Percentiles rank a stretch among this genome's conserved stretches.
phyloP scores from a whole-genome alignment of 176 grass and related monocot species.

The Puccinellia tenuiflora region DNA sequence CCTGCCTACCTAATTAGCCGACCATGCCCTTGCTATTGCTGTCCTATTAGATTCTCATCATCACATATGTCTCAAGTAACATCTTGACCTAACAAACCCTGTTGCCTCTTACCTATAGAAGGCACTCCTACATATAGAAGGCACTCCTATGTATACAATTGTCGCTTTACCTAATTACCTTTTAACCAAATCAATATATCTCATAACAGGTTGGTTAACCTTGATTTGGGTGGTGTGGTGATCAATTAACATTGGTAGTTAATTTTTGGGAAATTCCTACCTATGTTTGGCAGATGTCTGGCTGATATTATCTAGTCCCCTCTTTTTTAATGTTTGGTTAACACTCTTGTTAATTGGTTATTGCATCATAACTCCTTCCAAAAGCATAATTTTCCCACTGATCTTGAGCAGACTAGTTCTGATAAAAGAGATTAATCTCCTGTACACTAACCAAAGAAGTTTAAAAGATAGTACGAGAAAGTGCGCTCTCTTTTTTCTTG shows the following conservation, averaged over 20 bases:
- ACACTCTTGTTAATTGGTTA: not conserved
- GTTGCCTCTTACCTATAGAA: not conserved
- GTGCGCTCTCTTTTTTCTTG: not conserved
- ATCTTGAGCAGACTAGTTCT: not conserved
- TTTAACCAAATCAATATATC: not conserved
- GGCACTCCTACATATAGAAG: not conserved
- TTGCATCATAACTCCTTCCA: too few species aligned
- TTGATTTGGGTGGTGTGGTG: not conserved
- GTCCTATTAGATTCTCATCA: slow-evolving; percentile 22
- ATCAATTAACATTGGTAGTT: not conserved
- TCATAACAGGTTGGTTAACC: not conserved
- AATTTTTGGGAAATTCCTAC: not conserved
- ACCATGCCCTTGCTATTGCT: slow-evolving; percentile 16
- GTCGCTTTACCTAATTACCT: not conserved
- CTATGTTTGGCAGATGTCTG: not conserved
- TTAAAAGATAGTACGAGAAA: not conserved
- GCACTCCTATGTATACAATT: not conserved
- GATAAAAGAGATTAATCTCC: not conserved
- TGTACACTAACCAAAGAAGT: not conserved
- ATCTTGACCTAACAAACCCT: slow-evolving; percentile 37
- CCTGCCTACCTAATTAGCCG: slow-evolving; percentile 20
- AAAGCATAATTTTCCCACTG: not conserved
- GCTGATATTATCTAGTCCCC: too few species aligned
- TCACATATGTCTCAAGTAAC: not conserved
- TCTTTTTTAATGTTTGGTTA: not conserved